phyloP scores from a whole-genome alignment of 2,329 filamentous ascomycete genomes.

The Emergomyces pasteurianus region DNA sequence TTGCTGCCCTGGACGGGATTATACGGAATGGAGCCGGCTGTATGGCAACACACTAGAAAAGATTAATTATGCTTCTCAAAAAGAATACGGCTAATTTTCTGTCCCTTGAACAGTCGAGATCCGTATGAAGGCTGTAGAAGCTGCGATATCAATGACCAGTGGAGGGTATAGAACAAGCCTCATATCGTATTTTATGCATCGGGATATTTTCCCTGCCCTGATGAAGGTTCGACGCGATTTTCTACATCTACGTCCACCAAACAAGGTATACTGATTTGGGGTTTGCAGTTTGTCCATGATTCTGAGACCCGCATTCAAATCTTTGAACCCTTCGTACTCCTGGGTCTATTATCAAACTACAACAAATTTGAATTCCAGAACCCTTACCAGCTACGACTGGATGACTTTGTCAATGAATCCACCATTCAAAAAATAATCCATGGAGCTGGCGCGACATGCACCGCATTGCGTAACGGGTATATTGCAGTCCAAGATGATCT shows the following conservation, averaged over 20 bases:
- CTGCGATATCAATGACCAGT: slow-evolving; percentile 71
- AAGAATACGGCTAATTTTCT: slow-evolving; percentile 3
- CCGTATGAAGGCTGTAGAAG: slow-evolving; percentile 67
- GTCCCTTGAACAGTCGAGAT: slow-evolving; percentile 46
- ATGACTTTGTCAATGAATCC: slow-evolving; percentile 88
- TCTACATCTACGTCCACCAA: neutral
- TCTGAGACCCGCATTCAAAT: slow-evolving; percentile 51
- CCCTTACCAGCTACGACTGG: slow-evolving; percentile 79
- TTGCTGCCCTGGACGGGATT: slow-evolving; percentile 66
- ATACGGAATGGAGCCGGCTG: slow-evolving; percentile 63
- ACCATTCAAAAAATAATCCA: slow-evolving; percentile 72
- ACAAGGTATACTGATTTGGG: neutral
- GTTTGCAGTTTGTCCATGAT: slow-evolving; percentile 58
- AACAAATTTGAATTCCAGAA: slow-evolving; percentile 99
- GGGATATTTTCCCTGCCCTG: slow-evolving; percentile 83
- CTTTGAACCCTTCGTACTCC: slow-evolving; percentile 65
- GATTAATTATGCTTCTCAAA: neutral
- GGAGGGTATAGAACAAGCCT: slow-evolving; percentile 95
- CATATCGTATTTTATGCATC: slow-evolving; percentile 86
- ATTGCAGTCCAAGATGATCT: slow-evolving; percentile 79
- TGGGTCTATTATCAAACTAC: slow-evolving; percentile 88
- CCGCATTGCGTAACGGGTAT: slow-evolving; percentile 59
- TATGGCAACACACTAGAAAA: slow-evolving; percentile 32
- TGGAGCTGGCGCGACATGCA: slow-evolving; percentile 63
- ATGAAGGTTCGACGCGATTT: slow-evolving; percentile 60